A percentile compares a stretch with the other conserved stretches of the same genome.
These are phyloP conservation scores for Leccinum subfulvum DNA, from an alignment of 1,284 basidiomycete species.

Conservation along the genomic window DNA sequence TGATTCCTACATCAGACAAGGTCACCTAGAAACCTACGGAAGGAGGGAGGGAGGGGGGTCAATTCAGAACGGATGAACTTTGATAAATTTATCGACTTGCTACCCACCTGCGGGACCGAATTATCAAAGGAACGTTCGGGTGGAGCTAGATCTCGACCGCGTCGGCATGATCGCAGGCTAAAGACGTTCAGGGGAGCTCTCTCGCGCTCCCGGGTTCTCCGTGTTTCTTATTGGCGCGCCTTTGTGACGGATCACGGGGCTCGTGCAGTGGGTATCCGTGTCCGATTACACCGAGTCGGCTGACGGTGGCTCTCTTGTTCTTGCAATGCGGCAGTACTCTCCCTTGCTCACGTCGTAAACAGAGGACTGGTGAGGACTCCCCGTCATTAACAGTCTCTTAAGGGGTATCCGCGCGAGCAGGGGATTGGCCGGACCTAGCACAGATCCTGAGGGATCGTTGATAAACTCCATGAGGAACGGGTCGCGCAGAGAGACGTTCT, in stretches of 20 bases:
- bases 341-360: constrained; percentile 11
- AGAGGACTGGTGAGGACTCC: constrained; percentile 29
- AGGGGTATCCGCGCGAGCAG: neutral
- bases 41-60: neutral
- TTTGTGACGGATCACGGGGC: constrained; percentile 6
- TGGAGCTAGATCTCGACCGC: neutral
- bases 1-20: neutral
- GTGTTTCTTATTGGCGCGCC: neutral
- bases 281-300: neutral
- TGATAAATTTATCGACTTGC: constrained; percentile 3
- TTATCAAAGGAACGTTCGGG: constrained; percentile 1
- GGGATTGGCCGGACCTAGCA: constrained; percentile 40
- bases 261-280: neutral
- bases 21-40: neutral
- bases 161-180: neutral
- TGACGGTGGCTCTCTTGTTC: neutral
- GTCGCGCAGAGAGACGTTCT: neutral
- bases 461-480: constrained; percentile 14
- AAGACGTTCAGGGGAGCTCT: neutral
- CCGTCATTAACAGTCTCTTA: neutral
- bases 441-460: constrained; percentile 19
- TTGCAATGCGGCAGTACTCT: constrained; percentile 4
- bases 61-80: neutral
- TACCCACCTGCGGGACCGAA: constrained; percentile 11
- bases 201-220: neutral